A percentile compares a stretch with the other conserved stretches of the same genome.
Evolutionary conservation across 345 rosid genomes (phyloP).

Genomic region (Populus nigra): DNA sequence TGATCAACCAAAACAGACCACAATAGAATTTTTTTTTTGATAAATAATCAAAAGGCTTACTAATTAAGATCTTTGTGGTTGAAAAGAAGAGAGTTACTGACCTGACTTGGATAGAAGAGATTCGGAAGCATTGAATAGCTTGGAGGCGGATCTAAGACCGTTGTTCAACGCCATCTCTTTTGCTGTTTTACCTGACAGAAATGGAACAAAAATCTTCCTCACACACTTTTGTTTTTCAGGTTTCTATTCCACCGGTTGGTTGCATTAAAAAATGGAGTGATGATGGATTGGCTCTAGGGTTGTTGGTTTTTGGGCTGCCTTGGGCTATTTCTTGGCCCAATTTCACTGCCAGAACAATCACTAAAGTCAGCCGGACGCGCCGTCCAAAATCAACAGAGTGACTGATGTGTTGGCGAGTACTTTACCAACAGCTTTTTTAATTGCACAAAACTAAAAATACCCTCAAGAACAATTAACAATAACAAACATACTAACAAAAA

Average conservation of each 20-base stretch:
- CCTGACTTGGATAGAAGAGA: conserved; percentile 60
- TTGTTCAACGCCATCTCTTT: conserved; percentile 58
- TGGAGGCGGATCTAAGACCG: conserved; percentile 67
- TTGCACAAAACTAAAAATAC: too few relatives aligned
- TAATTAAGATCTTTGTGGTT: background rate
- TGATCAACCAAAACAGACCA: background rate
- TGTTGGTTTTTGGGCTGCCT: background rate
- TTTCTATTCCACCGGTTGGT: background rate
- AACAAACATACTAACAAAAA: rapidly evolving
- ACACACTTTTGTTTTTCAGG: background rate
- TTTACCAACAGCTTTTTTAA: too few relatives aligned
- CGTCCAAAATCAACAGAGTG: too few relatives aligned
- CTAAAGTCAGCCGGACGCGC: too few relatives aligned
- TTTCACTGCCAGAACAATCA: background rate
- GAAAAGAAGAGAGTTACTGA: conserved; percentile 2
- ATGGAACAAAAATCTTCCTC: background rate
- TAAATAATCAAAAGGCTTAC: background rate
- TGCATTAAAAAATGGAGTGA: background rate
- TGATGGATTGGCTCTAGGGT: background rate
- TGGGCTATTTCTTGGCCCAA: background rate
- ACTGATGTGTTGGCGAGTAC: too few relatives aligned
- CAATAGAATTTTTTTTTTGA: background rate
- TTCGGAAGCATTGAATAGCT: conserved; percentile 54
- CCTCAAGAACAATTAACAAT: too few relatives aligned
- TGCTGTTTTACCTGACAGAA: background rate